These are phyloP conservation scores for Nelumbo lutea DNA, from an alignment of 164 flowering plant genomes.

Conservation along the genomic window DNA sequence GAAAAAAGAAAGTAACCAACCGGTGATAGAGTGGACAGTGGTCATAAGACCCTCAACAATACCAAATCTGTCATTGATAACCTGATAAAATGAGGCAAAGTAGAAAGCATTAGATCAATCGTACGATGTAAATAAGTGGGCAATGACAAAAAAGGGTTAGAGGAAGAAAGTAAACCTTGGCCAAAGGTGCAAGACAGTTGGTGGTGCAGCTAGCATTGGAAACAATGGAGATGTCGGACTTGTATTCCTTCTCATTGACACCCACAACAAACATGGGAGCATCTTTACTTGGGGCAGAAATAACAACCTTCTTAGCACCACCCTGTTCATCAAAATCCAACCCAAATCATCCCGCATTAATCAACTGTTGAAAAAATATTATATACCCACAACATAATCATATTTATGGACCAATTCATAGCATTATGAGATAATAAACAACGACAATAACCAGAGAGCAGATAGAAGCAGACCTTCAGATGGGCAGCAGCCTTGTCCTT, in stretches of 20 bases:
- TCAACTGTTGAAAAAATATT: neutral
- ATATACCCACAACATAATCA: neutral
- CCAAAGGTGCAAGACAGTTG: slow-evolving; percentile 91
- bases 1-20: slow-evolving; percentile 16
- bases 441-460: too few relatives aligned
- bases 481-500: slow-evolving; percentile 65
- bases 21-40: slow-evolving; percentile 85
- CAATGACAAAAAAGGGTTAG: neutral
- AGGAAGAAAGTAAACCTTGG: slow-evolving; percentile 45
- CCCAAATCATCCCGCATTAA: neutral
- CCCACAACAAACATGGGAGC: slow-evolving; percentile 99
- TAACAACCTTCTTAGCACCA: slow-evolving; percentile 94
- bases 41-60: slow-evolving; percentile 96
- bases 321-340: slow-evolving; percentile 43
- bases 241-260: slow-evolving; percentile 87
- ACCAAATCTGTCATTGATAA: slow-evolving; percentile 74
- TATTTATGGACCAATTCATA: neutral
- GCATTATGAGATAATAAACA: neutral
- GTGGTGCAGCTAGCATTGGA: slow-evolving; percentile 99
- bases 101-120: neutral
- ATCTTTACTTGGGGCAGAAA: slow-evolving; percentile 93
- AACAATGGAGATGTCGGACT: slow-evolving; percentile 57
- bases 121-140: too few relatives aligned
- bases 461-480: slow-evolving; percentile 33
- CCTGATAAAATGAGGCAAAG: slow-evolving; percentile 17